Percentiles rank a stretch among this genome's conserved stretches.
These are phyloP conservation scores for Colletotrichum salicis DNA, from an alignment of 2,329 filamentous ascomycete species.

Conservation along the genomic window DNA sequence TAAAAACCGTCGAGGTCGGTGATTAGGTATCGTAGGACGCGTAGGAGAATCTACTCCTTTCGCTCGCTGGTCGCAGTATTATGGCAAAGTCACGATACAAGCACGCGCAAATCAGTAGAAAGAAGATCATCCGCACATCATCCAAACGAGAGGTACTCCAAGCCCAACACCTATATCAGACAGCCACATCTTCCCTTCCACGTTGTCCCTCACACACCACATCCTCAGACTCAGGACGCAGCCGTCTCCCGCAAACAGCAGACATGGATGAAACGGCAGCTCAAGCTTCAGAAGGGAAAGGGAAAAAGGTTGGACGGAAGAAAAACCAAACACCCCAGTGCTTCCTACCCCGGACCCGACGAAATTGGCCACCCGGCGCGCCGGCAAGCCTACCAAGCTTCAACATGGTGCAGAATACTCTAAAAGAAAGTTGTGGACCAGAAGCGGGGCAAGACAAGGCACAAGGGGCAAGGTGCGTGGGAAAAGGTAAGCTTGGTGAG, in stretches of 20 bases:
- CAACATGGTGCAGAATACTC: neutral
- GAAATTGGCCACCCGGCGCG: neutral
- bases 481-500: neutral
- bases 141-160: slow-evolving; percentile 3
- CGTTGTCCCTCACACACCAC: neutral
- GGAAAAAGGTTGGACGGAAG: slow-evolving; percentile 22
- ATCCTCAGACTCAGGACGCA: neutral
- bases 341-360: neutral
- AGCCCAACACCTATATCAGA: slow-evolving; percentile 26
- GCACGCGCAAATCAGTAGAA: neutral
- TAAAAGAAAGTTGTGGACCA: neutral
- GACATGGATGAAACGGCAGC: slow-evolving; percentile 19
- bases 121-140: slow-evolving; percentile 18
- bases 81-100: neutral
- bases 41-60: neutral
- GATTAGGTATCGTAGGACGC: neutral
- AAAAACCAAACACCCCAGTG: neutral
- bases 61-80: neutral
- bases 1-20: no score
- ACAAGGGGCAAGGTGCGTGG: neutral
- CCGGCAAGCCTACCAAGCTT: neutral
- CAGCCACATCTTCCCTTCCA: neutral
- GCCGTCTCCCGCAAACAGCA: slow-evolving; percentile 10
- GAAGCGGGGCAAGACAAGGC: neutral
- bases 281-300: neutral